Base-by-base conservation (phyloP, 192 early-diverging fungal genomes). In the Backusella morwellensis region DNA sequence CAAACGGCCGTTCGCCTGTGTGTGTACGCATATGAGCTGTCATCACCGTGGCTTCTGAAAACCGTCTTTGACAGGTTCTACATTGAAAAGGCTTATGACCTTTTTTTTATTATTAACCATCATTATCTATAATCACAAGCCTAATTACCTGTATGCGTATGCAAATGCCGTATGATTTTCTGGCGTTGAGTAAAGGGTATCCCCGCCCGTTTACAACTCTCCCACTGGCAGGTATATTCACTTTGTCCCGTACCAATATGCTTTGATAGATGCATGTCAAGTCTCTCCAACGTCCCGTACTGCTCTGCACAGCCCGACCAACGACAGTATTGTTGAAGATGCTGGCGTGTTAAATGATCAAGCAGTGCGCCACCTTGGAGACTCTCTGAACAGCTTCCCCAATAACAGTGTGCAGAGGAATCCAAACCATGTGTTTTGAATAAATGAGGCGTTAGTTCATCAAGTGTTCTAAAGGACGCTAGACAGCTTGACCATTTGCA, bases 71-170 rank as follows among this genome's bases (percentile, higher is more conserved):
- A 76, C 95, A 96, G 29, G 87, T 77, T 26, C 75, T 83, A 87
- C 95, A 97, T 73, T 90, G 87, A 72, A 91, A 95, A 1, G 95
- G 95, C 80, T 92, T 93, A 78, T 92, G 90, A 6, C 95, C 93
- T 84, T 32, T n/a, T 42, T 15, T 14, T 11, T 68, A 14, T 50
- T 80, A 9, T 32, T 26, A 34, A 19, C 19, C 19, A 68, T 41
- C 19, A 29, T 5, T n/a, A n/a, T n/a, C 23, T 11, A 29, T 42
- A 29, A 8, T 26, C 6, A 75, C 76, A 6, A 1, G 32, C 6
- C 35, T 23, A 29, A 29, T 59, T 81, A 80, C 79, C 84, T 26
- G 90, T 92, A 84, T 94, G 95, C 36, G 93, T 95, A 74, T 95
- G 94, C 23, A 96, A 91, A 80, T 97, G 95, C 35, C 95, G 81